Base-by-base conservation (phyloP, 2,329 filamentous ascomycete species). In the Trichoderma afroharzianum region DNA sequence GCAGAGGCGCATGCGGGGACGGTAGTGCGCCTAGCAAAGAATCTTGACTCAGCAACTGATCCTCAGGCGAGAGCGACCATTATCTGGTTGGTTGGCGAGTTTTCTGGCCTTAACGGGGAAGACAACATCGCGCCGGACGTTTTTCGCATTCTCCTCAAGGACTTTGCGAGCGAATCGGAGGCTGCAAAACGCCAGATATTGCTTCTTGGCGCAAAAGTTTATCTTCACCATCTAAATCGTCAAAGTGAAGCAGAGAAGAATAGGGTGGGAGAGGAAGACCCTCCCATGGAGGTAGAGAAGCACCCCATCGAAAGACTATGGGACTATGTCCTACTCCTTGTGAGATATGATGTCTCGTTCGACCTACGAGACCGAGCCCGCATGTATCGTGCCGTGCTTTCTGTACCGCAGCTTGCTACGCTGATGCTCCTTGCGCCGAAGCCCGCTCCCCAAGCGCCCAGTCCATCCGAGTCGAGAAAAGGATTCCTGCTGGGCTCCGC, bases 81-180 rank as follows among this genome's bases (percentile, higher is more conserved):
- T 74, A 92, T 99, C 76, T 99, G 96, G 96, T 88, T 99, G 0
- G 95, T 98, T 0, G 96, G 96, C 59, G 96, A 99, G 81, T 98
- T 97, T 76, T 90, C 95, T 0, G 93, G 94, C 0, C 81, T 92
- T 3, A 90, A 94, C 70, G 88, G 91, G 11, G 91, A 95, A 72
- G 91, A 96, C 79, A 97, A 97, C 77, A 95, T 99, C 73, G 96
- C 96, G 0, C 91, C 95, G 0, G 96, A 99, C 77, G 94, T 98
- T 7, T 84, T 98, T 39, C 90, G 96, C 8, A 95, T 98, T 57
- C 83, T 99, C 3, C 88, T 94, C 58, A 95, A 94, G 79, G 92
- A 91, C 21, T 99, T 98, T 78, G 85, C 90, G 1, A 90, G 91
- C 73, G 96, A 99, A 82, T 90, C 91, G 1, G 94, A 98, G 78